Evolutionary conservation across 2,329 filamentous ascomycete species (phyloP), one percentile per base, ranked within the genome.

Genomic region (Fusarium camptoceras): DNA sequence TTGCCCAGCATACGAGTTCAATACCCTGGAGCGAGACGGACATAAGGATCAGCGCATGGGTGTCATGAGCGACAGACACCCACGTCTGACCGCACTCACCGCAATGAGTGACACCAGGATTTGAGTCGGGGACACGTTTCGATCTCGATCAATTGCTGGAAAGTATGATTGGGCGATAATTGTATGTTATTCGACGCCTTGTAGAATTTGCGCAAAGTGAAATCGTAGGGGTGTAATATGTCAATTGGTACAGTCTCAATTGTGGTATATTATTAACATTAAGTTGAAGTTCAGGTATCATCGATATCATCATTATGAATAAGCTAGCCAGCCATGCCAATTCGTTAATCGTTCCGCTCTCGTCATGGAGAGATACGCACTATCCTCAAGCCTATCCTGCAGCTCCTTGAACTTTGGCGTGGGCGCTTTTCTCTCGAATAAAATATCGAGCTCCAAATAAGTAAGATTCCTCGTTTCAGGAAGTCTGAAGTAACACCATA

Each of bases 391-490:
- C 27, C 70, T 67, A 50, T 70, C 70, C 54, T 73, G 72, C n/a
- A 74, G 60, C 34, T 70, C 57, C 11, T 62, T 66, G 69, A 89
- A 76, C 59, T 76, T 71, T 10, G 60, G 55, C 0, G 76, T 76
- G 9, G 73, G 66, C 12, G 77, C 69, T 27, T 59, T 69, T 39
- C 65, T 69, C 43, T 78, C 76, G 31, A 78, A 78, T 3, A 78
- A 59, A 18, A 77, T 71, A 53, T 77, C 75, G 5, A 77, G 46
- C 41, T 77, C 76, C 4, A 75, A 66, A 43, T 66, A 76, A 0
- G 76, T 73, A 20, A 74, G 67, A n/a, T 61, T 67, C 31, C 72
- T 75, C 28, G 76, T 75, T 58, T 77, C 74, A 2, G 76, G 76
- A 8, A 77, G 53, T 20, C 76, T 61, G 31, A 77, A 68, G 37